phyloP scores from a whole-genome alignment of 2,329 filamentous ascomycete species.

The Paraconiothyrium sp. region DNA sequence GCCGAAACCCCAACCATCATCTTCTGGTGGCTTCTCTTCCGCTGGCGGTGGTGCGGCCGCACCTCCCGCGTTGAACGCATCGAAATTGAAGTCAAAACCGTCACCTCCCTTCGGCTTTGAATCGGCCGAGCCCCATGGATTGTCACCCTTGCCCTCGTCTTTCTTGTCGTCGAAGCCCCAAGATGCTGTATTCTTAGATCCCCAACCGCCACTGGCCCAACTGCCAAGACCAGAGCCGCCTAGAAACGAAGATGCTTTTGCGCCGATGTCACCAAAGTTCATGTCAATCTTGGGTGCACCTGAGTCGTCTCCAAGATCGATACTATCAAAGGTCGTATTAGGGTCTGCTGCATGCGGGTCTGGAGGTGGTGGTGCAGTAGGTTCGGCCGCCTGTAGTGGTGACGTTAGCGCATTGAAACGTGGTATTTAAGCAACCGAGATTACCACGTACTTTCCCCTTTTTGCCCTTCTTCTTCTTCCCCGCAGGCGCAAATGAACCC shows the following conservation, averaged over 20 bases:
- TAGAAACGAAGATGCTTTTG: slow-evolving; percentile 35
- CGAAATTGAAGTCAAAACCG: slow-evolving; percentile 49
- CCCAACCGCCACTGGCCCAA: slow-evolving; percentile 38
- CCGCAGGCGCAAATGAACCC: slow-evolving; percentile 32
- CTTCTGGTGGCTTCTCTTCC: slow-evolving; percentile 38
- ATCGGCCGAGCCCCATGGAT: slow-evolving; percentile 42
- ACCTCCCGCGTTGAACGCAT: slow-evolving; percentile 36
- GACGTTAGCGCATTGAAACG: slow-evolving; percentile 41
- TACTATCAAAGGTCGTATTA: slow-evolving; percentile 57
- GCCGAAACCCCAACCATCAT: slow-evolving; percentile 45
- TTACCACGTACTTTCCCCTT: slow-evolving; percentile 50
- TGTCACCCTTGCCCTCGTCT: slow-evolving; percentile 36
- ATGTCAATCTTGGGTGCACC: slow-evolving; percentile 58
- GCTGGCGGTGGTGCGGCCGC: slow-evolving; percentile 22
- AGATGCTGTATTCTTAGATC: slow-evolving; percentile 30
- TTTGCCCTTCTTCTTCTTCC: slow-evolving; percentile 51
- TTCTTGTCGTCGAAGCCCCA: slow-evolving; percentile 45
- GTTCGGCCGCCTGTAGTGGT: slow-evolving; percentile 38
- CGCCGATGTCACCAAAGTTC: slow-evolving; percentile 51
- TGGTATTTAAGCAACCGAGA: slow-evolving; percentile 43
- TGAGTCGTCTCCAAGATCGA: slow-evolving; percentile 54
- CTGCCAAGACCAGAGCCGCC: slow-evolving; percentile 29
- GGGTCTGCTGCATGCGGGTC: slow-evolving; percentile 44
- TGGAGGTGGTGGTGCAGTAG: slow-evolving; percentile 37
- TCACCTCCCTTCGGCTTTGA: slow-evolving; percentile 50